Conservation (phyloP, 2,329 filamentous ascomycete genomes). For the Tolypocladium ovalisporum region DNA sequence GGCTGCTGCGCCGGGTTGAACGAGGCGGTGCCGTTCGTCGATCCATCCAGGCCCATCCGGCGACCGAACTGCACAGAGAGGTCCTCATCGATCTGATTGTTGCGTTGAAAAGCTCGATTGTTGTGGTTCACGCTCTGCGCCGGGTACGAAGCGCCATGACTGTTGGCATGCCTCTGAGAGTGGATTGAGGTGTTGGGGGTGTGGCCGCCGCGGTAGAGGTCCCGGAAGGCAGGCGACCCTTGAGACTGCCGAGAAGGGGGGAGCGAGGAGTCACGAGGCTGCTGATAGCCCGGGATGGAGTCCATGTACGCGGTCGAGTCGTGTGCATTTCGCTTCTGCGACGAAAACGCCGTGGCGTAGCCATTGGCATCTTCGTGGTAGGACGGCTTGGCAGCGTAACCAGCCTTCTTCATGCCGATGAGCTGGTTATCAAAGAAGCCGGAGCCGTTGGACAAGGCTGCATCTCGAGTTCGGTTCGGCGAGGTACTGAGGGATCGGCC, state of each 20-base stretch:
- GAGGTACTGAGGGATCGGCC: slow-evolving; percentile 42
- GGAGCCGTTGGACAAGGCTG: slow-evolving; percentile 30
- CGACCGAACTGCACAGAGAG: slow-evolving; percentile 22
- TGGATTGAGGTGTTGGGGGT: slow-evolving; percentile 33
- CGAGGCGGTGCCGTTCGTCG: slow-evolving; percentile 6
- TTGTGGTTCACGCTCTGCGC: slow-evolving; percentile 29
- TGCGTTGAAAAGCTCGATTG: slow-evolving; percentile 23
- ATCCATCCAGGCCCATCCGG: slow-evolving; percentile 22
- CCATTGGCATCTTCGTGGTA: slow-evolving; percentile 12
- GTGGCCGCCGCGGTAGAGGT: slow-evolving; percentile 23
- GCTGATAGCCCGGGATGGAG: slow-evolving; percentile 14
- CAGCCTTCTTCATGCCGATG: slow-evolving; percentile 26
- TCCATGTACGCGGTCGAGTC: slow-evolving; percentile 31
- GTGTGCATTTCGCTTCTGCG: slow-evolving; percentile 21
- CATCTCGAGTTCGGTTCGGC: slow-evolving; percentile 42
- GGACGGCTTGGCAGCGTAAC: slow-evolving; percentile 12
- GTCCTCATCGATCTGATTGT: slow-evolving; percentile 27
- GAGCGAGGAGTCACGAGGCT: slow-evolving; percentile 42
- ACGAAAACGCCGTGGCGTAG: slow-evolving; percentile 13
- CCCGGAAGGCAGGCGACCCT: slow-evolving; percentile 24
- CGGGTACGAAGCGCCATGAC: slow-evolving; percentile 34
- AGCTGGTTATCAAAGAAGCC: slow-evolving; percentile 35
- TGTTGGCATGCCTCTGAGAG: slow-evolving; percentile 33
- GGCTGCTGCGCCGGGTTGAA: slow-evolving; percentile 22
- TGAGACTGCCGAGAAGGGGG: slow-evolving; percentile 45